phyloP scores from a whole-genome alignment of 768 basidiomycete species.

The Rubroboletus satanas region DNA sequence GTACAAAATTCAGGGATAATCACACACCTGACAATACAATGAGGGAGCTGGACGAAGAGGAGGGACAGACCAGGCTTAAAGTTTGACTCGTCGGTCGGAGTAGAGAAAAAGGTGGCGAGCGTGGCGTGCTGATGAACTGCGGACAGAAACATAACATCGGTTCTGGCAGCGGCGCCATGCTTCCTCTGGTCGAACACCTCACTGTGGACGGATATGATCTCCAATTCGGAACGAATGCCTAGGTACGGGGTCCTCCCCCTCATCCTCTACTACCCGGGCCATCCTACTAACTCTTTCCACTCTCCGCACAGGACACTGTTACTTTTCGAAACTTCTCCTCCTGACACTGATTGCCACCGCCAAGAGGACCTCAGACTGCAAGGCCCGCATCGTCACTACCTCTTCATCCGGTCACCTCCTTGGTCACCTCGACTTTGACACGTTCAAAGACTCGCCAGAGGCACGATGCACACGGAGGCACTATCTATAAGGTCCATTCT shows the following conservation, averaged over 20 bases:
- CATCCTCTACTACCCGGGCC: background rate
- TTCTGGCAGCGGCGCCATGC: slow-evolving; percentile 45
- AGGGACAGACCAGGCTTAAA: no score
- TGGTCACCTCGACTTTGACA: slow-evolving; percentile 36
- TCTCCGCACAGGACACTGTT: slow-evolving; percentile 47
- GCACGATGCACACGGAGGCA: no score
- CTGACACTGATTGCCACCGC: slow-evolving; percentile 43
- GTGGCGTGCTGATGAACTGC: no score
- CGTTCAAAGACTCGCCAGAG: slow-evolving; percentile 36
- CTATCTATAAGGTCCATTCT: no score
- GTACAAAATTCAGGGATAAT: no score
- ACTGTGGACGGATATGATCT: slow-evolving; percentile 51
- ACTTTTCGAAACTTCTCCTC: slow-evolving; percentile 53
- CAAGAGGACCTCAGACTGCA: slow-evolving; percentile 36
- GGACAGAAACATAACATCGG: background rate
- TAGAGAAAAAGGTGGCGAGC: no score
- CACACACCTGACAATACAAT: no score
- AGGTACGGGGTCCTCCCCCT: slow-evolving; percentile 29
- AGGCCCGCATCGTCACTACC: slow-evolving; percentile 45
- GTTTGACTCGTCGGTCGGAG: no score
- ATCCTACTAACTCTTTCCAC: background rate
- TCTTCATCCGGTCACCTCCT: slow-evolving; percentile 40
- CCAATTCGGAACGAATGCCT: slow-evolving; percentile 56
- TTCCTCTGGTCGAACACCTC: slow-evolving; percentile 33
- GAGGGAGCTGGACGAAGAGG: no score